Evolutionary conservation across 192 early-diverging fungal species (phyloP).

Genomic region (Coemansia sp.): DNA sequence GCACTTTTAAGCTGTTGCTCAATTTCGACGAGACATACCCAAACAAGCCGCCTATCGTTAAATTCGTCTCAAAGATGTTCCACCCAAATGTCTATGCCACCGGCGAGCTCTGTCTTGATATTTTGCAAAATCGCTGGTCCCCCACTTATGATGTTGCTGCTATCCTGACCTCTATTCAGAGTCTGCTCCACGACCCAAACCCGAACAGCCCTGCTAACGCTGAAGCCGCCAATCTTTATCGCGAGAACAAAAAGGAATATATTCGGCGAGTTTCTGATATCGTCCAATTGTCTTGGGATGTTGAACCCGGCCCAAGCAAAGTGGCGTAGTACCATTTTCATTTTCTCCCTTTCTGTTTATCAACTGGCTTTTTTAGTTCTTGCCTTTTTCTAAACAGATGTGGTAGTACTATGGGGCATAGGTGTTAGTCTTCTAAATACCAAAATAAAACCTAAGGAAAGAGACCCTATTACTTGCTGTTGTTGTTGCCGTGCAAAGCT

Average conservation of each 20-base stretch:
- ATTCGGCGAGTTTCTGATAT: conserved; percentile 84
- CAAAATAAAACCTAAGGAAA: no score
- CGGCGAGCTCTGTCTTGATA: conserved; percentile 97
- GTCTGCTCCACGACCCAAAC: conserved; percentile 94
- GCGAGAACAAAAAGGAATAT: conserved; percentile 94
- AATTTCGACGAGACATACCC: conserved; percentile 98
- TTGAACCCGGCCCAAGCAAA: no score
- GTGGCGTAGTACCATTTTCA: no score
- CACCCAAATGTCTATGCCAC: conserved; percentile 98
- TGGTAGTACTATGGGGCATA: no score
- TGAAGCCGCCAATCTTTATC: conserved; percentile 90
- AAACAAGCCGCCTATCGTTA: conserved; percentile 94
- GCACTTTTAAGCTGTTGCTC: conserved; percentile 90
- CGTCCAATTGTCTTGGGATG: conserved; percentile 85
- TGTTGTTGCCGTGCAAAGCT: no score
- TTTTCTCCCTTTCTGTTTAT: no score
- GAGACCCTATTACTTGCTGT: no score
- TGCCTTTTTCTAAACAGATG: no score
- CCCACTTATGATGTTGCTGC: conserved; percentile 94
- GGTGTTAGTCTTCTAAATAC: no score
- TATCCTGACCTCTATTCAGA: conserved; percentile 93
- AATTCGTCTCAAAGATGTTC: conserved; percentile 94
- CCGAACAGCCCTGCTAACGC: conserved; percentile 96
- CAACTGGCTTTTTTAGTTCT: no score
- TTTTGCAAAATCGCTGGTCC: conserved; percentile 97